Percentiles rank a stretch among this genome's conserved stretches.
These are phyloP conservation scores for Gaertneriomyces sp. DNA, from an alignment of 192 early-diverging fungal genomes.

Conservation along the genomic window DNA sequence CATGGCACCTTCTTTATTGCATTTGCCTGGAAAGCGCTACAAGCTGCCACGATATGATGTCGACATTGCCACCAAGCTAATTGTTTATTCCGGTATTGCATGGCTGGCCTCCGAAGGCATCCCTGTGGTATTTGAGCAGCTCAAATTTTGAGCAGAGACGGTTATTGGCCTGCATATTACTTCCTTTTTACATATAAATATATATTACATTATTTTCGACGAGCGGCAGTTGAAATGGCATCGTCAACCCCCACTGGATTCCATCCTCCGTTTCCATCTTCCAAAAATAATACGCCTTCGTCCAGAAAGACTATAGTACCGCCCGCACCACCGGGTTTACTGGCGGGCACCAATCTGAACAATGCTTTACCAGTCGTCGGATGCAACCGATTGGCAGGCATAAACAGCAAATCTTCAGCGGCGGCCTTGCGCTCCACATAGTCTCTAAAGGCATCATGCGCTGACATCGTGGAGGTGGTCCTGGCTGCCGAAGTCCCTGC, in stretches of 20 bases:
- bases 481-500: slow-evolving; percentile 13
- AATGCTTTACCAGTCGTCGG: slow-evolving; percentile 51
- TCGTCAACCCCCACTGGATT: slow-evolving; percentile 54
- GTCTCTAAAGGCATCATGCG: slow-evolving; percentile 52
- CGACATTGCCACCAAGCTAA: slow-evolving; percentile 21
- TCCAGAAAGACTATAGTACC: slow-evolving; percentile 59
- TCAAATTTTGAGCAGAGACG: slow-evolving; percentile 13
- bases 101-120: slow-evolving; percentile 29
- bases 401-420: slow-evolving; percentile 51
- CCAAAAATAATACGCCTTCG: slow-evolving; percentile 61
- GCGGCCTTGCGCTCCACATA: slow-evolving; percentile 54
- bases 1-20: slow-evolving; percentile 14
- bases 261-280: slow-evolving; percentile 50
- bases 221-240: slow-evolving; percentile 38
- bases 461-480: slow-evolving; percentile 25
- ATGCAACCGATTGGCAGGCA: slow-evolving; percentile 49
- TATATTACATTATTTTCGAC: neutral
- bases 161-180: too few relatives aligned
- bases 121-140: slow-evolving; percentile 22
- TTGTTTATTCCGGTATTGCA: slow-evolving; percentile 40
- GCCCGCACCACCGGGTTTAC: slow-evolving; percentile 36
- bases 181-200: slow-evolving; percentile 3
- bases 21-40: slow-evolving; percentile 15
- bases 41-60: slow-evolving; percentile 26
- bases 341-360: slow-evolving; percentile 49